Evolutionary conservation across 1,284 basidiomycete species (phyloP), one percentile per base, ranked within the genome.

Genomic region (Tranzscheliella williamsii): DNA sequence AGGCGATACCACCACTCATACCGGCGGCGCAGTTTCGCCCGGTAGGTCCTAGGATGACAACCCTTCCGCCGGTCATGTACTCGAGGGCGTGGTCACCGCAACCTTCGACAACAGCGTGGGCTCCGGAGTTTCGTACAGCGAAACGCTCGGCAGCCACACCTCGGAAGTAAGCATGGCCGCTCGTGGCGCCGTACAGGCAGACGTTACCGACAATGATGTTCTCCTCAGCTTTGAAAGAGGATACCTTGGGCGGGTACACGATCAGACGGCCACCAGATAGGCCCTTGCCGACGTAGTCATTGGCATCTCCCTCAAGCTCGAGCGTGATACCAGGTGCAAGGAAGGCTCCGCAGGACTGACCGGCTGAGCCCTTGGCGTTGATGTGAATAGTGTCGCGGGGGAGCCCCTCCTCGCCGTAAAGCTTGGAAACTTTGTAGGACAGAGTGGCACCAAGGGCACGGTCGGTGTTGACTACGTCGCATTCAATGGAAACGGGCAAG

Each of bases 401-500:
- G 7, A 74, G 61, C 42, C 72, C 72, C 29, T 74, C 68, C 39
- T 70, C 68, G 22, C 72, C 72, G 51, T 67, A 71, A n/a, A 72
- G 43, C 57, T 71, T 72, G 17, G 70, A 72, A 6, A 74, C 72
- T n/a, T 47, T 44, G 66, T 74, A 74, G 17, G 70, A 73, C n/a
- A 74, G 58, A n/a, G 72, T 74, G 37, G 72, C 46, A 34, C 72
- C 68, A n/a, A 74, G 60, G 21, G 72, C 70, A 40, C 72, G 72
- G 47, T 74, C 72, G 22, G 72, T 74, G 66, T 74, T 74, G 45
- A 73, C 70, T 18, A 74, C 72, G 16, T 74, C 66, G 51, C 72
- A 74, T 4, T 73, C 70, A 51, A 74, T 73, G 47, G 62, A 61
- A 34, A 74, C 72, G n/a, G 72, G 72, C 39, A 74, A 35, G 20